A percentile compares a stretch with the other conserved stretches of the same genome.
phyloP scores from a whole-genome alignment of 768 basidiomycete genomes.

The Lentinula guzmanii region DNA sequence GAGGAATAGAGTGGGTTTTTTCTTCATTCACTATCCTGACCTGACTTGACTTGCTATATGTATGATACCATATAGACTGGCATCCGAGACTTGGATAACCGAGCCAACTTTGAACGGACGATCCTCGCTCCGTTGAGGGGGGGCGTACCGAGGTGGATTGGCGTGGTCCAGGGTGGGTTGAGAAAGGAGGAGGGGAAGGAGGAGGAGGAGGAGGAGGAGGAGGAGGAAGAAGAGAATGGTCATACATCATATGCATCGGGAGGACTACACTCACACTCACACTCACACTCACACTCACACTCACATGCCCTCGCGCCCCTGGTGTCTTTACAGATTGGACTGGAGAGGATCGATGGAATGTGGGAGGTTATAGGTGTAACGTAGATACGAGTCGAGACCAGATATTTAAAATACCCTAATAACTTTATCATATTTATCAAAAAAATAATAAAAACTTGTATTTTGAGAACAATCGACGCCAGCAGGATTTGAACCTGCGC shows the following conservation, averaged over 20 bases:
- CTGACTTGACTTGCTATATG: neutral
- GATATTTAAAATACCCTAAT: too few species aligned
- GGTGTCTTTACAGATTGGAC: slow-evolving; percentile 40
- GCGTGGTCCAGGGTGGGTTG: neutral
- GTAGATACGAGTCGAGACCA: too few species aligned
- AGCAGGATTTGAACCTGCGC: neutral
- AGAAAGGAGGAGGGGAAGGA: neutral
- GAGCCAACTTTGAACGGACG: slow-evolving; percentile 36
- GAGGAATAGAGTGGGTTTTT: slow-evolving; percentile 42
- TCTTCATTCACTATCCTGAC: neutral
- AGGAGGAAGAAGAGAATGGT: too few species aligned
- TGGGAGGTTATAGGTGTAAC: slow-evolving; percentile 15
- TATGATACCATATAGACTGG: slow-evolving; percentile 35
- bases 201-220: neutral
- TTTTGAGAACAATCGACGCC: neutral
- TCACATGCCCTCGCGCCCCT: slow-evolving; percentile 27
- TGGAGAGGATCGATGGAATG: slow-evolving; percentile 44
- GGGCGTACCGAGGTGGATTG: slow-evolving; percentile 18
- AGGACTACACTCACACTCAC: too few species aligned
- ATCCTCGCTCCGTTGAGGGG: slow-evolving; percentile 39
- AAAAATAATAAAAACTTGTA: too few species aligned
- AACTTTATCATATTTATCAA: too few species aligned
- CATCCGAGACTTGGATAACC: slow-evolving; percentile 37
- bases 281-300: slow-evolving; percentile 9
- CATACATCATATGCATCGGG: neutral